Conservation (phyloP, 1,284 basidiomycete genomes). For the Mycena citricolor region DNA sequence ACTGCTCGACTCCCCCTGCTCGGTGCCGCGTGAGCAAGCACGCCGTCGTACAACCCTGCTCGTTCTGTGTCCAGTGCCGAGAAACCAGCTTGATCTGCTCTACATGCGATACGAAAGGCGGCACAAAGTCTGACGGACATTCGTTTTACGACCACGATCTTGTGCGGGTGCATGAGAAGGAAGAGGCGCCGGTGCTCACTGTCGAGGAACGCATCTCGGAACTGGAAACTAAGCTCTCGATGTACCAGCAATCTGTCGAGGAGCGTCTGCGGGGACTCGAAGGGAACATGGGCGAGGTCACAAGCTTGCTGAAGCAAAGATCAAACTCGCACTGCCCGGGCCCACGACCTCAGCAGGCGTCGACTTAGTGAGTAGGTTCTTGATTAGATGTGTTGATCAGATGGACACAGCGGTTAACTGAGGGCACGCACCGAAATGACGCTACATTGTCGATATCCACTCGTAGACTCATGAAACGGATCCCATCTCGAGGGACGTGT, state of each 20-base stretch:
- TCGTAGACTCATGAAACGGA: no score
- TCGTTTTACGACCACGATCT: slow-evolving; percentile 25
- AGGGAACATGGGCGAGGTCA: no score
- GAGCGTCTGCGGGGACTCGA: slow-evolving; percentile 15
- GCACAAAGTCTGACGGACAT: slow-evolving; percentile 9
- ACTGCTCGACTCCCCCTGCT: slow-evolving; percentile 1
- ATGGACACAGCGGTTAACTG: no score
- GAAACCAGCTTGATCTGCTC: slow-evolving; percentile 20
- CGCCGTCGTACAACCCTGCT: slow-evolving; percentile 24
- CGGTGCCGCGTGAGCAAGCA: slow-evolving; percentile 14
- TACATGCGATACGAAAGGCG: slow-evolving; percentile 12
- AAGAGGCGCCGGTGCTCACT: background rate
- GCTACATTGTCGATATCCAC: no score
- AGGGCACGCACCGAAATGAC: no score
- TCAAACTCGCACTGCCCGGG: no score
- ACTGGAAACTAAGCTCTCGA: slow-evolving; percentile 1
- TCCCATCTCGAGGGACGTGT: no score
- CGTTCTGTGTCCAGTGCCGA: slow-evolving; percentile 33
- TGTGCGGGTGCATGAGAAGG: slow-evolving; percentile 23
- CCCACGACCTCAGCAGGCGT: no score
- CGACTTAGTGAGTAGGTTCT: no score
- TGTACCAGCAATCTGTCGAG: slow-evolving; percentile 21
- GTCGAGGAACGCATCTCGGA: background rate
- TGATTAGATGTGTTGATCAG: no score
- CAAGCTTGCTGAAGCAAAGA: no score